Conservation (phyloP, 495 filamentous ascomycete genomes). For the Daldinia concentrica region DNA sequence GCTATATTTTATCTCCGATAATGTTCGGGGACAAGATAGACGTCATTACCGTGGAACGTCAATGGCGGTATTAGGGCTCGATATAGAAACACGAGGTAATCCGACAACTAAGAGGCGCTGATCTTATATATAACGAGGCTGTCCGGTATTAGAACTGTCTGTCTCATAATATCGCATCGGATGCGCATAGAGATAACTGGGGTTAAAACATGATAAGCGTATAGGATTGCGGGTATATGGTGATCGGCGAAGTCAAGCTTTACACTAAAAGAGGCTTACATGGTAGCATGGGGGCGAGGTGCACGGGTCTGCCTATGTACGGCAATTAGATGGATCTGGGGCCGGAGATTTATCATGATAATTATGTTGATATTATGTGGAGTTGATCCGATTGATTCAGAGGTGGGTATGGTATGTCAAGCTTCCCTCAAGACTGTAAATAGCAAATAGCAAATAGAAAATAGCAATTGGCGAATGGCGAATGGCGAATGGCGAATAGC, state of each 20-base stretch:
- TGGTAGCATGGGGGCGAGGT: constrained; percentile 33
- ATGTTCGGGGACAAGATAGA: neutral
- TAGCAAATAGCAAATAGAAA: constrained; percentile 22
- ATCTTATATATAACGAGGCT: neutral
- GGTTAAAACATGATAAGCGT: neutral
- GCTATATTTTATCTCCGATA: neutral
- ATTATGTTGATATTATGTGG: constrained; percentile 11
- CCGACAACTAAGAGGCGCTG: neutral
- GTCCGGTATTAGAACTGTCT: neutral
- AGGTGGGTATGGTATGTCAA: constrained; percentile 13
- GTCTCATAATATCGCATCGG: neutral
- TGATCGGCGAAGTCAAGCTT: constrained; percentile 19
- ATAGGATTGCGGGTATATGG: neutral
- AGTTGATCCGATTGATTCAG: constrained; percentile 18
- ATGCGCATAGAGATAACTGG: neutral
- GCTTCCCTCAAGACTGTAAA: constrained; percentile 22
- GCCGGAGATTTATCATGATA: constrained; percentile 22
- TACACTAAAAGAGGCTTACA: neutral
- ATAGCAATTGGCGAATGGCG: constrained; percentile 14
- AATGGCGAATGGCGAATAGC: no score
- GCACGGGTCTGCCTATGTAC: constrained; percentile 34
- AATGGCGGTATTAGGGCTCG: neutral
- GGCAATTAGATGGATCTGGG: constrained; percentile 21
- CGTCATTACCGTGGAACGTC: neutral
- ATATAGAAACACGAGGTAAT: constrained; percentile 15